Evolutionary conservation across 345 rosid genomes (phyloP).

Genomic region (Kernera saxatilis): DNA sequence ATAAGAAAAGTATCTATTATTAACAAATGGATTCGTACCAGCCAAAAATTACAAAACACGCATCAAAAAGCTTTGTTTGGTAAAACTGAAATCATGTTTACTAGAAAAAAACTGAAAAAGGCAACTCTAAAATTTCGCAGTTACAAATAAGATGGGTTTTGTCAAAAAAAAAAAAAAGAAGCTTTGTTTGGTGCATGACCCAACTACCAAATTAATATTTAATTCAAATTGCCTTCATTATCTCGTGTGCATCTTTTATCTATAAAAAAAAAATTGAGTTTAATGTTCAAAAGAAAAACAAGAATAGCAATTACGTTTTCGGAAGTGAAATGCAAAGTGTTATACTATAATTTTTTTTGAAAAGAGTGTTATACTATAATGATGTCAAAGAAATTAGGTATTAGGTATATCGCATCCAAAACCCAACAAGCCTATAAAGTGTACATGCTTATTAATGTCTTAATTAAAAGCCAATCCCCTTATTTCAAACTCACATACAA

Average conservation of each 20-base stretch:
- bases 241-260: background rate
- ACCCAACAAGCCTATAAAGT: background rate
- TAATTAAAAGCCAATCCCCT: background rate
- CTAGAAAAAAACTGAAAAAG: too few species aligned
- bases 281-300: background rate
- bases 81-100: too few species aligned
- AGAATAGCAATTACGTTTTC: background rate
- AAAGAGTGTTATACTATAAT: background rate
- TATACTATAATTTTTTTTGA: too few species aligned
- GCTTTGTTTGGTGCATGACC: conserved; percentile 24
- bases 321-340: conserved; percentile 14
- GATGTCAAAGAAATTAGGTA: conserved; percentile 21
- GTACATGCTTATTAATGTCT: background rate
- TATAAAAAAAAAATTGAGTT: background rate
- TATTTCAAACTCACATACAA: background rate
- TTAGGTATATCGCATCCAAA: conserved; percentile 19
- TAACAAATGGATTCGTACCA: background rate
- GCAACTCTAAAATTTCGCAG: too few species aligned
- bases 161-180: too few species aligned
- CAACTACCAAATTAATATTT: conserved; percentile 10
- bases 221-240: background rate
- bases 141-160: too few species aligned
- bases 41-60: conserved; percentile 21
- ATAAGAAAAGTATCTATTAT: background rate
- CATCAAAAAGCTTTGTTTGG: conserved; percentile 24